Evolutionary conservation across 306 rosid species (phyloP).

Genomic region (Casuarina glauca): DNA sequence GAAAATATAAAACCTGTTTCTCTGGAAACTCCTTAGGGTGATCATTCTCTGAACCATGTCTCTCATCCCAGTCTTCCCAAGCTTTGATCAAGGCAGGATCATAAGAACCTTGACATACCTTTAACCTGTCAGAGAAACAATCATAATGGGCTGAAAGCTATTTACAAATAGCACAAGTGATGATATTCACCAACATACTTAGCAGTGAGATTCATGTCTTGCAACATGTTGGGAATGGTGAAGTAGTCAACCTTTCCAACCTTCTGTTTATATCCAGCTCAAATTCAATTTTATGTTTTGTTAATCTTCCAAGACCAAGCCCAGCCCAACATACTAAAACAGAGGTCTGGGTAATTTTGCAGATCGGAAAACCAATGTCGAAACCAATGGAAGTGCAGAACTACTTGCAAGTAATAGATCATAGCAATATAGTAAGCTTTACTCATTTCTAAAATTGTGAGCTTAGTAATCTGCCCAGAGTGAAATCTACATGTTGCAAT

Average conservation of each 20-base stretch:
- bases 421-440: background rate
- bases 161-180: constrained; percentile 6
- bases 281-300: background rate
- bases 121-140: constrained; percentile 50
- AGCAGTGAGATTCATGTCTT: background rate
- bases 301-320: background rate
- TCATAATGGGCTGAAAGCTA: constrained; percentile 27
- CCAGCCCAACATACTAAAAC: background rate
- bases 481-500: background rate
- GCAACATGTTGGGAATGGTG: background rate
- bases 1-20: constrained; percentile 62
- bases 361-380: background rate
- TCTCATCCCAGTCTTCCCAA: constrained; percentile 85
- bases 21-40: constrained; percentile 81
- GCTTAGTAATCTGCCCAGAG: background rate
- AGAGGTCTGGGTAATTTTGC: background rate
- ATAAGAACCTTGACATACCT: constrained; percentile 84
- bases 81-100: constrained; percentile 61
- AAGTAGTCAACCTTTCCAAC: background rate
- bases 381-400: background rate
- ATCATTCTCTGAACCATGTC: constrained; percentile 74
- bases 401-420: background rate
- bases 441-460: constrained; percentile 4
- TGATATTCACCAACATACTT: background rate
- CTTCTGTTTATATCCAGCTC: background rate